These are phyloP conservation scores for Cladophialophora yegresii DNA, from an alignment of 2,329 filamentous ascomycete species.

Conservation along the genomic window DNA sequence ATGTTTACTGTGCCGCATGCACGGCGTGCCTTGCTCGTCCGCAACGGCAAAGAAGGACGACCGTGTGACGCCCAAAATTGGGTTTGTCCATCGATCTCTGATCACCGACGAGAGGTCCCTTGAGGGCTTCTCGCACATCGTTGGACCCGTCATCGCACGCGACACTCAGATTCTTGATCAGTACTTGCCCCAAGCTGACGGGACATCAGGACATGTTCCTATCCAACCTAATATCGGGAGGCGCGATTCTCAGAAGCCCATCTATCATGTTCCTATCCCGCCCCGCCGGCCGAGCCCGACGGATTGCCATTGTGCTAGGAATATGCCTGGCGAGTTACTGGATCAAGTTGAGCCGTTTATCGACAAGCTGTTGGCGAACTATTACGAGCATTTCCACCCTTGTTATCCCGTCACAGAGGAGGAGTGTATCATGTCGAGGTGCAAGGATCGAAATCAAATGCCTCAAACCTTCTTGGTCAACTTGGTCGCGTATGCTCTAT, in stretches of 20 bases:
- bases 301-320: conserved; percentile 50
- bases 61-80: conserved; percentile 32
- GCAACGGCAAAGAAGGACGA: conserved; percentile 45
- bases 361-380: conserved; percentile 55
- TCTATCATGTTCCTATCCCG: conserved; percentile 45
- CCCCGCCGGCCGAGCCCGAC: conserved; percentile 42
- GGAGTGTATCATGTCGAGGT: conserved; percentile 54
- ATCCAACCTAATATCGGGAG: conserved; percentile 39
- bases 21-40: conserved; percentile 60
- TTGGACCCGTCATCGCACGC: conserved; percentile 61
- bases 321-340: conserved; percentile 57
- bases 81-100: conserved; percentile 34
- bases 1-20: conserved; percentile 61
- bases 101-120: conserved; percentile 27
- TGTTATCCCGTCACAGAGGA: conserved; percentile 65
- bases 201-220: conserved; percentile 33
- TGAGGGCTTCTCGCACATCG: conserved; percentile 51
- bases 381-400: conserved; percentile 59
- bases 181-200: conserved; percentile 51
- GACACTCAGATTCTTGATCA: conserved; percentile 64
- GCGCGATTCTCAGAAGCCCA: conserved; percentile 43
- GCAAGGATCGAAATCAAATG: conserved; percentile 51
- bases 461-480: conserved; percentile 60
- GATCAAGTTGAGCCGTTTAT: conserved; percentile 60
- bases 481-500: conserved; percentile 60